Percentiles rank a stretch among this genome's conserved stretches.
Evolutionary conservation across 2,329 filamentous ascomycete genomes (phyloP).

Genomic region (Lachnellula hyalina): DNA sequence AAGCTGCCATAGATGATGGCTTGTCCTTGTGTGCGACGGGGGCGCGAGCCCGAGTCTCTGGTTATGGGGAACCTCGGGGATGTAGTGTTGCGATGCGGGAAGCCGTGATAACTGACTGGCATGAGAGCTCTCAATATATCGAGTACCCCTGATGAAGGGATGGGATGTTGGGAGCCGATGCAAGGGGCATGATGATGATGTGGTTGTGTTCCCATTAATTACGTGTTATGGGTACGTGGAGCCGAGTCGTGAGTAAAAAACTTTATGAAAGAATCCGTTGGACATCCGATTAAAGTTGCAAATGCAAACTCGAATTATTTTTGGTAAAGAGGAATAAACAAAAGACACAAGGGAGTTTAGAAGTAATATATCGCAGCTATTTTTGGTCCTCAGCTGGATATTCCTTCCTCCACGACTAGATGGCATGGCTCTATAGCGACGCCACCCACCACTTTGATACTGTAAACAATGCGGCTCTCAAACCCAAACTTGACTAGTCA

Average conservation of each 20-base stretch:
- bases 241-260: background rate
- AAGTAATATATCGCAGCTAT: background rate
- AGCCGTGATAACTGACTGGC: background rate
- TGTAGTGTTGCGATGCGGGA: background rate
- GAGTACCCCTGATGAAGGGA: background rate
- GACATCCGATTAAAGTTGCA: background rate
- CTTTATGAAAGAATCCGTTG: background rate
- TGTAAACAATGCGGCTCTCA: slow-evolving; percentile 8
- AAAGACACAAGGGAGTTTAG: no score
- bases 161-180: background rate
- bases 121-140: background rate
- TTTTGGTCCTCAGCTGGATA: background rate
- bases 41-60: background rate
- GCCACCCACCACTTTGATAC: background rate
- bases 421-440: background rate
- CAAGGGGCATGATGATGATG: background rate
- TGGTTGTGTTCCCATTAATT: background rate
- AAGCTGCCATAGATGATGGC: background rate
- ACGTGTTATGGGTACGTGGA: background rate
- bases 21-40: background rate
- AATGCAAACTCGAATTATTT: background rate
- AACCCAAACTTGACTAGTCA: background rate
- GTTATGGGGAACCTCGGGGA: background rate
- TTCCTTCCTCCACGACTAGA: background rate
- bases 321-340: no score